These are phyloP conservation scores for Phytophthora foliorum DNA, from an alignment of 352 stramenopile species.

Conservation along the genomic window DNA sequence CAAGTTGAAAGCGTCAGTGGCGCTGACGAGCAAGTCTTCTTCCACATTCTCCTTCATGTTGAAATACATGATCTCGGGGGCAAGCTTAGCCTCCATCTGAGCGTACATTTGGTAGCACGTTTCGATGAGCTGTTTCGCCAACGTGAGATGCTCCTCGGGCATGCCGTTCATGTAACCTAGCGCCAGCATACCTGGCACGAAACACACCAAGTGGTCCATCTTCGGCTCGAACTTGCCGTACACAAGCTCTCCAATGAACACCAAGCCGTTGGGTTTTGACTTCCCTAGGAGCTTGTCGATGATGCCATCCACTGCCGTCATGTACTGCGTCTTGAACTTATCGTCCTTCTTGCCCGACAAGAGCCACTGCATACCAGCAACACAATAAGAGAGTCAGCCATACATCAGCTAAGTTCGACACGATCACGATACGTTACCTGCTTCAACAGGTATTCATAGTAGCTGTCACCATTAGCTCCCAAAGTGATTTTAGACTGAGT, in stretches of 20 bases:
- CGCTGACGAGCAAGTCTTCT: conserved; percentile 64
- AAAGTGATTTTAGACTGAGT: conserved; percentile 68
- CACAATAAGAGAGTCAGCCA: conserved; percentile 8
- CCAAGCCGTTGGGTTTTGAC: conserved; percentile 66
- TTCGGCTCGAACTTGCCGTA: conserved; percentile 61
- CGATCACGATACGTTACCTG: conserved; percentile 46
- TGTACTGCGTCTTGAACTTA: conserved; percentile 78
- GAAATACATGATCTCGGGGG: conserved; percentile 90
- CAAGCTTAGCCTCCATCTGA: conserved; percentile 82
- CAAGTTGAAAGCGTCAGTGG: conserved; percentile 82
- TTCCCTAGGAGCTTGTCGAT: conserved; percentile 60
- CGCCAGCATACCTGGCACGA: conserved; percentile 89
- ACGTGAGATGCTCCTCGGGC: conserved; percentile 64
- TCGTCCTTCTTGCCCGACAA: conserved; percentile 75
- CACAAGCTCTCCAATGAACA: conserved; percentile 80
- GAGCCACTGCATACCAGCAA: conserved; percentile 56
- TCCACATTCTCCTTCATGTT: conserved; percentile 58
- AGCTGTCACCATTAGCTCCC: conserved; percentile 82
- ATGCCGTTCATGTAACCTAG: conserved; percentile 84
- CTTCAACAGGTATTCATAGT: conserved; percentile 90
- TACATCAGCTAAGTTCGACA: too few relatives aligned
- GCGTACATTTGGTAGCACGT: conserved; percentile 92
- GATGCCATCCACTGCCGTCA: conserved; percentile 72
- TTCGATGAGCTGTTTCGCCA: conserved; percentile 83
- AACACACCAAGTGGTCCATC: conserved; percentile 94